Conservation (phyloP, 306 rosid species). For the Casuarina glauca region DNA sequence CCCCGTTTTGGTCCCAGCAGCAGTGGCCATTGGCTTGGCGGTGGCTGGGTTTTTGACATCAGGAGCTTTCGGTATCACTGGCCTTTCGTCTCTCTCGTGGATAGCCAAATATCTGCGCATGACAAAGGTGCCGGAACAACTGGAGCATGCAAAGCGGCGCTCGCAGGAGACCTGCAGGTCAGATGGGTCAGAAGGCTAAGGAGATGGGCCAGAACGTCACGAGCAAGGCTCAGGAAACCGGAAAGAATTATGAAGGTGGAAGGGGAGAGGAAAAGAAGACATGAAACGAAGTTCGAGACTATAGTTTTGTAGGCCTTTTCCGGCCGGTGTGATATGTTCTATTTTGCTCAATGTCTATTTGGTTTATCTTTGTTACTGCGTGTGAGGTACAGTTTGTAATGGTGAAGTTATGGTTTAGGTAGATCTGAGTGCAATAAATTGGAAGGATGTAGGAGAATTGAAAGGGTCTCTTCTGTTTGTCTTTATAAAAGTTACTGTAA, state of each 20-base stretch:
- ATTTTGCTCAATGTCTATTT: background rate
- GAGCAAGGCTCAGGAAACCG: constrained; percentile 20
- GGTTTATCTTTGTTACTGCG: background rate
- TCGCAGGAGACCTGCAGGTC: constrained; percentile 31
- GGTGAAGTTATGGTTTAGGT: background rate
- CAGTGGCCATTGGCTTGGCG: constrained; percentile 29
- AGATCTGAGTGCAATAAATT: background rate
- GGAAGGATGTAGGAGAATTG: background rate
- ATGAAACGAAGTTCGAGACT: background rate
- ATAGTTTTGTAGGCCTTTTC: background rate
- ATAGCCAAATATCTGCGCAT: constrained; percentile 35
- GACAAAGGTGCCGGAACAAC: constrained; percentile 26
- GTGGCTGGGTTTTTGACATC: constrained; percentile 57
- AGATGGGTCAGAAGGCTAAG: constrained; percentile 22
- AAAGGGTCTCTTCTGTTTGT: background rate
- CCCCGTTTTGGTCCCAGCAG: constrained; percentile 57
- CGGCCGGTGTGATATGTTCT: background rate
- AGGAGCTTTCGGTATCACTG: constrained; percentile 55
- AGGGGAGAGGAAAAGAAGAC: constrained; percentile 4
- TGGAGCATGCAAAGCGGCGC: constrained; percentile 26
- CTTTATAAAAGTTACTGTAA: background rate
- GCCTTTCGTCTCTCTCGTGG: constrained; percentile 63
- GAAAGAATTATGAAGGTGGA: constrained; percentile 17
- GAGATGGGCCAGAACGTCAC: constrained; percentile 18
- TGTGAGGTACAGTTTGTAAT: background rate